Conservation (phyloP, 352 stramenopile genomes). For the Blastocystis sp. region DNA sequence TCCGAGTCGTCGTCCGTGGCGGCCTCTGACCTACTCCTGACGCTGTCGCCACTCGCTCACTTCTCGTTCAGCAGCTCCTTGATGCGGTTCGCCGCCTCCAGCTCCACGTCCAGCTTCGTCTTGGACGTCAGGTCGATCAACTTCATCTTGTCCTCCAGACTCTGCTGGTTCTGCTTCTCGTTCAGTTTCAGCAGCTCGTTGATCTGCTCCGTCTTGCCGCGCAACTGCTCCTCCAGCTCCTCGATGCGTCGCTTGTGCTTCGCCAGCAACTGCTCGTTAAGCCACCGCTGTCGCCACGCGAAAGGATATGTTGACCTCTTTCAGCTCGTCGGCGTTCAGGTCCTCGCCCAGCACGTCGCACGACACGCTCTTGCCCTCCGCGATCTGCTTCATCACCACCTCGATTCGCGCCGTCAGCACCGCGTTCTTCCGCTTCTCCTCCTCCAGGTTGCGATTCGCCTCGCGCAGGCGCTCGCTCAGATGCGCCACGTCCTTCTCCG, state of each 20-base stretch:
- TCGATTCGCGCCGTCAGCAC: background rate
- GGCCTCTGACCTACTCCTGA: background rate
- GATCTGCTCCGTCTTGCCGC: constrained; percentile 36
- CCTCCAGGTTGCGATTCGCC: constrained; percentile 5
- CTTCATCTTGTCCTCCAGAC: constrained; percentile 54
- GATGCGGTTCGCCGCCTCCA: constrained; percentile 1
- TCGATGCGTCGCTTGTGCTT: constrained; percentile 37
- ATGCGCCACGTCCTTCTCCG: constrained; percentile 77
- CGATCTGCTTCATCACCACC: background rate
- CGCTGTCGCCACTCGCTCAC: background rate
- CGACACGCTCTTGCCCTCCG: background rate
- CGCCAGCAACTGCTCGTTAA: constrained; percentile 46
- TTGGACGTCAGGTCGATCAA: constrained; percentile 48
- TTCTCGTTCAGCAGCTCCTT: constrained; percentile 36
- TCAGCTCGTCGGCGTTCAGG: background rate
- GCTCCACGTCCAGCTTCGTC: constrained; percentile 55
- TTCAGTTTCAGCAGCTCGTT: constrained; percentile 32
- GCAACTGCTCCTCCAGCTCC: constrained; percentile 11
- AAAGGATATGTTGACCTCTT: constrained; percentile 33
- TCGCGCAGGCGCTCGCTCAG: background rate
- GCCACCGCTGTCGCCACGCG: background rate
- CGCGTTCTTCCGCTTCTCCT: background rate
- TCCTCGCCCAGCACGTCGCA: background rate
- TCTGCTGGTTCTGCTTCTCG: constrained; percentile 44
- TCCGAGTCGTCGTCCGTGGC: constrained; percentile 5